Base-by-base conservation (phyloP, 129 eudicot genomes). In the Flaveria ramosissima region DNA sequence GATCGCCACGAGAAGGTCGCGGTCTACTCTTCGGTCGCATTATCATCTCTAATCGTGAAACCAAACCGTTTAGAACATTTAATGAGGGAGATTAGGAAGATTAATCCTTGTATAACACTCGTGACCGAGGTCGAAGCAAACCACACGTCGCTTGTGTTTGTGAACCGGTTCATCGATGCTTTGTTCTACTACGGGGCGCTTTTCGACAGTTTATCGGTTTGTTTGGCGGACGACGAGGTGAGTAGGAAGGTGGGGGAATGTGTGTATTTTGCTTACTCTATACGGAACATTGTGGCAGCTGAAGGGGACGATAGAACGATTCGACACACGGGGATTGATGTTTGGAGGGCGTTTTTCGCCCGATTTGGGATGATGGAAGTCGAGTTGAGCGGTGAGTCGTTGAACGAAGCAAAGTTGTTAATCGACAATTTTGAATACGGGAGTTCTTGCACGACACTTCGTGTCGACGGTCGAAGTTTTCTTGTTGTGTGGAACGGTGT, bases 111-210 rank as follows among this genome's bases (percentile, higher is more conserved):
- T 39, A 66, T 80, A 19, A 86, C 79, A 23, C 70, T 86, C 3
- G 73, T 89, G 5, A 26, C 60, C 3, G 91, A 89, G 76, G 47
- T 80, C 0, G 95, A 87, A 56, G 95, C 86, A 66, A 83, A 84
- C 65, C 84, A 57, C 15, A 84, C 68, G 21, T 80, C 89, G 0
- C 86, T 81, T 4, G 68, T 9, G 4, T 89, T 89, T 30, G 85
- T 86, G 12, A 75, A 75, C 0, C 86, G 89, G 32, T 89, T 89
- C 68, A 80, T 83, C 4, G 86, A 85, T 64, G 78, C 84, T 12
- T 83, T 86, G n/a, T 82, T 89, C 45, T 80, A 45, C 65, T 89
- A 70, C 16, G 92, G 86, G 36, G 89, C 91, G 16, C 51, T 77
- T 60, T 86, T 89, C 48, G 89, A 84, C 51, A 45, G 69, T 43